Evolutionary conservation across 306 rosid genomes (phyloP).

Genomic region (Hippophae gyantsensis): DNA sequence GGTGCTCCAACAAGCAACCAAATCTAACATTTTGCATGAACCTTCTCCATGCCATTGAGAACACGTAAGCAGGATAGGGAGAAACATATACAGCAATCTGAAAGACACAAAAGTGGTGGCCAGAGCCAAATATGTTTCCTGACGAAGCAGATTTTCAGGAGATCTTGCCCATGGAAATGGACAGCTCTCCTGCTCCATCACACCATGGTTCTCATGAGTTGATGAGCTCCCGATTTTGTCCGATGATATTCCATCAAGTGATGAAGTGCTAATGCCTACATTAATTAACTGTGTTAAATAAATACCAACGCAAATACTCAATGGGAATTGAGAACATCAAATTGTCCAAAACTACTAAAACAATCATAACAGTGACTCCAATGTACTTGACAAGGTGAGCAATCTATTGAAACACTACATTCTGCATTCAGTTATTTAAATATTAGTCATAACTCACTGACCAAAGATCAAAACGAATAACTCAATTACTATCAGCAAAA

Average conservation of each 20-base stretch:
- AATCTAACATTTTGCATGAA: slow-evolving; percentile 47
- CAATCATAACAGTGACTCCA: too few species aligned
- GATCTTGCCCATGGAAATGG: slow-evolving; percentile 99
- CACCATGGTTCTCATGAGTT: slow-evolving; percentile 46
- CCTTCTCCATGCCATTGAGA: slow-evolving; percentile 62
- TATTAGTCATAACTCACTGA: too few species aligned
- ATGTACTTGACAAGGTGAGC: too few species aligned
- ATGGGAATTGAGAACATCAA: too few species aligned
- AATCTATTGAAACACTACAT: too few species aligned
- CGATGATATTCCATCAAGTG: slow-evolving; percentile 52
- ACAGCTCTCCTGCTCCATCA: slow-evolving; percentile 70
- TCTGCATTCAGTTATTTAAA: too few species aligned
- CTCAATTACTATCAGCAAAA: too few species aligned
- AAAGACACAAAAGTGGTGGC: slow-evolving; percentile 77
- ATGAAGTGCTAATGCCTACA: slow-evolving; percentile 58
- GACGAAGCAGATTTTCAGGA: slow-evolving; percentile 78
- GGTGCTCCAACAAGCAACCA: slow-evolving; percentile 71
- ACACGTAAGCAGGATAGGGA: slow-evolving; percentile 48
- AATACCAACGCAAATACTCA: background rate
- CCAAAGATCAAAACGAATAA: too few species aligned
- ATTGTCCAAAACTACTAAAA: too few species aligned
- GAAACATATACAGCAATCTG: slow-evolving; percentile 56
- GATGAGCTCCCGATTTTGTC: slow-evolving; percentile 47
- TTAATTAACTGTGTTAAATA: background rate
- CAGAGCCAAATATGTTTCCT: slow-evolving; percentile 83